Percentiles rank a stretch among this genome's conserved stretches.
These are phyloP conservation scores for Cryptosporidium sp. DNA, from an alignment of 169 alveolate species.

Conservation along the genomic window DNA sequence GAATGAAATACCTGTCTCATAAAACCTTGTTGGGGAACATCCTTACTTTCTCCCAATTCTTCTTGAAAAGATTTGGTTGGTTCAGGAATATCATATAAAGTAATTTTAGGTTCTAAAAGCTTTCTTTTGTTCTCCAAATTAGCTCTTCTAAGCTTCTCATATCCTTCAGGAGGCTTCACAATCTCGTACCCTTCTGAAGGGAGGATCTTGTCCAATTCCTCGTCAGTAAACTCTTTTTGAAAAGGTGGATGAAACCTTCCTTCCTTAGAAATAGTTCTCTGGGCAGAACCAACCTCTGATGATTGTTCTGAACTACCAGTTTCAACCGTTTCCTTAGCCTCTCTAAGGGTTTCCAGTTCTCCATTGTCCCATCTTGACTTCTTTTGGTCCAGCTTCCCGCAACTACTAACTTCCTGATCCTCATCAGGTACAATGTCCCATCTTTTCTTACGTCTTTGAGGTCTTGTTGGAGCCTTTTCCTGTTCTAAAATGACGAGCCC, in stretches of 20 bases:
- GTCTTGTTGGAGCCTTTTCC: neutral
- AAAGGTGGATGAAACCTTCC: neutral
- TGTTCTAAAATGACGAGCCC: neutral
- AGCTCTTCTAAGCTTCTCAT: slow-evolving; percentile 81
- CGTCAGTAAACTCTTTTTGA: slow-evolving; percentile 92
- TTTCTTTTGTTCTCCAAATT: slow-evolving; percentile 76
- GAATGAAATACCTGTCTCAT: slow-evolving; percentile 78
- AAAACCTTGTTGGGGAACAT: slow-evolving; percentile 31
- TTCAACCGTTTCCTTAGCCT: neutral
- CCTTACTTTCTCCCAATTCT: slow-evolving; percentile 43
- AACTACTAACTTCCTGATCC: neutral
- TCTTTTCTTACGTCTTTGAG: slow-evolving; percentile 36
- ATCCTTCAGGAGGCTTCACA: slow-evolving; percentile 91
- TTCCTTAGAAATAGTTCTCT: neutral
- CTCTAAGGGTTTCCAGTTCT: neutral
- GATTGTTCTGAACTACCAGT: neutral
- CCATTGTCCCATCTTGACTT: slow-evolving; percentile 57
- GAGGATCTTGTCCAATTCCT: slow-evolving; percentile 93
- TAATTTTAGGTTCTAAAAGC: slow-evolving; percentile 80
- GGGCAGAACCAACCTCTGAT: neutral
- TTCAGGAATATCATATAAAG: slow-evolving; percentile 86
- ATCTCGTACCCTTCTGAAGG: slow-evolving; percentile 94
- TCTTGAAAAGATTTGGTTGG: slow-evolving; percentile 73
- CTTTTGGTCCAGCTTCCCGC: neutral
- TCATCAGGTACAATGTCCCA: slow-evolving; percentile 59